phyloP scores from a whole-genome alignment of 768 basidiomycete genomes.

The Boletus sp. region DNA sequence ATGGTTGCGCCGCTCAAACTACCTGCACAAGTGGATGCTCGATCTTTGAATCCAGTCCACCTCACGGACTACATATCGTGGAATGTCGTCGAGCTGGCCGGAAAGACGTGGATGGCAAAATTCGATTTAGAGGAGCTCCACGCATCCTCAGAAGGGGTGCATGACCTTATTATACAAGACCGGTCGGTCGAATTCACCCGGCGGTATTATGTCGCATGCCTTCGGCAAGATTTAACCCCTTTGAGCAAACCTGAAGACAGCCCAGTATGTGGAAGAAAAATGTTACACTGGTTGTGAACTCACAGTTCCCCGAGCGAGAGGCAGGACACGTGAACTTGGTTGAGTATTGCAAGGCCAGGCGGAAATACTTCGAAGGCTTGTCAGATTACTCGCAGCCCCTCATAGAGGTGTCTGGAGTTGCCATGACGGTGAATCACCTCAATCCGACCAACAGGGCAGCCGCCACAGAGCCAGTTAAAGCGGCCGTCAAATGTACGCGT shows the following conservation, averaged over 20 bases:
- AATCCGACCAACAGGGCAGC: constrained; percentile 48
- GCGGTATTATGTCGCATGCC: constrained; percentile 53
- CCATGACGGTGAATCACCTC: constrained; percentile 53
- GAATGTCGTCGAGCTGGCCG: constrained; percentile 54
- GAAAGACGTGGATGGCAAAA: constrained; percentile 47
- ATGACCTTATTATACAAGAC: constrained; percentile 73
- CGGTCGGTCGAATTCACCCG: constrained; percentile 72
- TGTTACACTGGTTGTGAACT: not conserved
- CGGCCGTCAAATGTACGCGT: constrained; percentile 57
- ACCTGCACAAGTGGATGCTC: constrained; percentile 29
- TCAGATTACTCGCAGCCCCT: constrained; percentile 65
- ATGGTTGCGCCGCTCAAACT: constrained; percentile 61
- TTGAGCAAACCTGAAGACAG: constrained; percentile 66
- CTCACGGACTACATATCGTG: constrained; percentile 56
- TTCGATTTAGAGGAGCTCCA: constrained; percentile 40
- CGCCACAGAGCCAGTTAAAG: constrained; percentile 35
- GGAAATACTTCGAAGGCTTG: constrained; percentile 61
- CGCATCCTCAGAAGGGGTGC: constrained; percentile 34
- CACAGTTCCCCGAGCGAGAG: constrained; percentile 48
- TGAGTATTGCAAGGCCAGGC: constrained; percentile 60
- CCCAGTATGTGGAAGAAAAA: constrained; percentile 43
- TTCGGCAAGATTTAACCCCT: constrained; percentile 69
- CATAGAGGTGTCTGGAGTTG: constrained; percentile 59
- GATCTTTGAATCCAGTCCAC: constrained; percentile 18
- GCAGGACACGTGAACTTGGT: constrained; percentile 56